Evolutionary conservation across 805 yeast genomes (phyloP).

Genomic region (Candida sanyiensis): DNA sequence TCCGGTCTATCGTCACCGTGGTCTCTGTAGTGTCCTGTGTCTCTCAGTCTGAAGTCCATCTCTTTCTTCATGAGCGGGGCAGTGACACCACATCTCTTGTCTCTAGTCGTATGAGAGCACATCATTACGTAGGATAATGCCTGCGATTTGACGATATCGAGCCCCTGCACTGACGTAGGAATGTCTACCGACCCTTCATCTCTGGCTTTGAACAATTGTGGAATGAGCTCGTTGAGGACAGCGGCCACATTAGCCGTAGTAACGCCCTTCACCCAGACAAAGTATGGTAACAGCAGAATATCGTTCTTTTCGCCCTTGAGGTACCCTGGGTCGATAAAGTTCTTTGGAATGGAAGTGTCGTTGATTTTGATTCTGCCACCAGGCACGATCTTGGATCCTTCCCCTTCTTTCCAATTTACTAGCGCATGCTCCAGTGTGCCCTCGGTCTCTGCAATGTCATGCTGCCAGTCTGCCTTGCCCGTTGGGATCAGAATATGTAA

Average conservation of each 20-base stretch:
- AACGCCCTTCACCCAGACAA: conserved; percentile 59
- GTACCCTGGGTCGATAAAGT: conserved; percentile 39
- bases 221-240: conserved; percentile 41
- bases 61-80: conserved; percentile 86
- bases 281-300: conserved; percentile 65
- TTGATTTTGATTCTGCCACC: conserved; percentile 40
- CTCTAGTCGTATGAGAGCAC: conserved; percentile 89
- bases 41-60: conserved; percentile 66
- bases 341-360: conserved; percentile 49
- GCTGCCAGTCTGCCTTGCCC: conserved; percentile 80
- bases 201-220: conserved; percentile 31
- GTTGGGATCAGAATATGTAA: conserved; percentile 79
- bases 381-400: conserved; percentile 22
- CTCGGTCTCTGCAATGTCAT: conserved; percentile 52
- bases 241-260: conserved; percentile 35
- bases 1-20: conserved; percentile 64
- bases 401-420: conserved; percentile 32
- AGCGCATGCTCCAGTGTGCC: conserved; percentile 43
- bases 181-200: conserved; percentile 12
- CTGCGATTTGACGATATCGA: conserved; percentile 32
- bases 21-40: conserved; percentile 70
- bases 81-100: conserved; percentile 87
- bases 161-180: conserved; percentile 21
- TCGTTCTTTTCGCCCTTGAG: conserved; percentile 45
- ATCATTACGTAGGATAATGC: conserved; percentile 53